A percentile compares a stretch with the other conserved stretches of the same genome.
Evolutionary conservation across 768 basidiomycete species (phyloP).

Genomic region (Tephrocybe sp.): DNA sequence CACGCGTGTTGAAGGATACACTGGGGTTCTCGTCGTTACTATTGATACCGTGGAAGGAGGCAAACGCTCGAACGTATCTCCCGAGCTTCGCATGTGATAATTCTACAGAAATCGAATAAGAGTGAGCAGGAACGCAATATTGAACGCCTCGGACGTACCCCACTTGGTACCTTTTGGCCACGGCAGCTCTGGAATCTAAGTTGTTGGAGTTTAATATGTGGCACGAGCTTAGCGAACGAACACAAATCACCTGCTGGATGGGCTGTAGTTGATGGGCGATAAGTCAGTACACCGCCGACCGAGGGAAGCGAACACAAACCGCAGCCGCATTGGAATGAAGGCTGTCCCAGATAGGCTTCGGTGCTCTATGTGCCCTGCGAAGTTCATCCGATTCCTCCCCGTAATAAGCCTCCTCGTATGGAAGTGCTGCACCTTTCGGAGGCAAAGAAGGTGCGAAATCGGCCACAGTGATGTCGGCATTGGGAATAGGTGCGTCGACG

Average conservation of each 20-base stretch:
- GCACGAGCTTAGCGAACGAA: no score
- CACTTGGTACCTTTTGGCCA: conserved; percentile 33
- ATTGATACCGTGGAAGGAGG: conserved; percentile 40
- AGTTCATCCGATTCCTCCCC: conserved; percentile 20
- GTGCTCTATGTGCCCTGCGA: conserved; percentile 32
- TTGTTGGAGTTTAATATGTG: background rate
- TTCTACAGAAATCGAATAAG: conserved; percentile 17
- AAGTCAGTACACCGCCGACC: background rate
- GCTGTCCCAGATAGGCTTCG: conserved; percentile 37
- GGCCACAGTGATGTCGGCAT: conserved; percentile 27
- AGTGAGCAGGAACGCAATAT: background rate
- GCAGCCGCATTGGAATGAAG: conserved; percentile 35
- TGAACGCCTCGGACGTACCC: conserved; percentile 19
- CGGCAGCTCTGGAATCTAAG: conserved; percentile 26
- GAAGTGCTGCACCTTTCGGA: conserved; percentile 26
- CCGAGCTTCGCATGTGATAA: conserved; percentile 32
- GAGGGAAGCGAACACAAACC: conserved; percentile 18
- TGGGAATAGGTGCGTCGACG: conserved; percentile 35
- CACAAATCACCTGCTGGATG: conserved; percentile 23
- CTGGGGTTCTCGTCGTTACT: conserved; percentile 40
- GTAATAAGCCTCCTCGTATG: conserved; percentile 27
- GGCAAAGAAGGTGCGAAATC: conserved; percentile 39
- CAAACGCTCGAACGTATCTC: conserved; percentile 41
- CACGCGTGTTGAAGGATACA: conserved; percentile 46
- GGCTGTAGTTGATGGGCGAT: conserved; percentile 13